These are phyloP conservation scores for Schrenkiella parvula DNA, from an alignment of 345 rosid species.

Conservation along the genomic window DNA sequence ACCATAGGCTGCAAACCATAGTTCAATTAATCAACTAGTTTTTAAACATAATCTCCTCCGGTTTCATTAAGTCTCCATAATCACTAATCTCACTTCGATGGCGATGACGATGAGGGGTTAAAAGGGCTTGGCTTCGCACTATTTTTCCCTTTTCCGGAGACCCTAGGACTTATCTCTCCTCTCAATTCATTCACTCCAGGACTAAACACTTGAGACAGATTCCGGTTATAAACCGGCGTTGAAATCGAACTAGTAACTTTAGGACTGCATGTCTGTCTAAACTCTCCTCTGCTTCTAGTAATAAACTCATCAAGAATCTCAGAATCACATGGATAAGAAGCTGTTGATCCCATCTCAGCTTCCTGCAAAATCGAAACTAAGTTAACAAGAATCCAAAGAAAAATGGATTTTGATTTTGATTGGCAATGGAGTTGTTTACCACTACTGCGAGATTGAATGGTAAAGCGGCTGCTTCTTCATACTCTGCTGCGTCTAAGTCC, in stretches of 20 bases:
- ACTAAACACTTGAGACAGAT: constrained; percentile 41
- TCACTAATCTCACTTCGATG: constrained; percentile 24
- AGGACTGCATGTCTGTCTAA: constrained; percentile 69
- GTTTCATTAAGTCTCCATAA: constrained; percentile 7
- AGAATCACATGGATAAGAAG: constrained; percentile 52
- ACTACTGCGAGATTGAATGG: constrained; percentile 51
- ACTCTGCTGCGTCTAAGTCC: constrained; percentile 94
- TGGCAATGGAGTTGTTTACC: not conserved
- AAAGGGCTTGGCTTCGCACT: constrained; percentile 67
- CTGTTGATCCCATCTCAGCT: constrained; percentile 49
- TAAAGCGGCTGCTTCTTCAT: constrained; percentile 90
- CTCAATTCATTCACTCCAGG: constrained; percentile 67
- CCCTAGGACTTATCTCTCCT: constrained; percentile 56
- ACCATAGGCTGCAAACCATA: not conserved
- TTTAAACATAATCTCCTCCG: not conserved
- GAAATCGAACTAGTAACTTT: constrained; percentile 65
- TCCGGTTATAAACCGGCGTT: constrained; percentile 57
- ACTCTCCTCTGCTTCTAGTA: constrained; percentile 95
- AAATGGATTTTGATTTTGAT: not conserved
- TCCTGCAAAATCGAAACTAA: constrained; percentile 30
- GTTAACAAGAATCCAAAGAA: not conserved
- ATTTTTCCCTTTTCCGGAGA: constrained; percentile 29
- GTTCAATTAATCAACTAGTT: not conserved
- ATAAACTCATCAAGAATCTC: constrained; percentile 78
- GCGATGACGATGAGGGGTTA: constrained; percentile 30